Base-by-base conservation (phyloP, 192 early-diverging fungal genomes). In the Coemansia guatemalensis region DNA sequence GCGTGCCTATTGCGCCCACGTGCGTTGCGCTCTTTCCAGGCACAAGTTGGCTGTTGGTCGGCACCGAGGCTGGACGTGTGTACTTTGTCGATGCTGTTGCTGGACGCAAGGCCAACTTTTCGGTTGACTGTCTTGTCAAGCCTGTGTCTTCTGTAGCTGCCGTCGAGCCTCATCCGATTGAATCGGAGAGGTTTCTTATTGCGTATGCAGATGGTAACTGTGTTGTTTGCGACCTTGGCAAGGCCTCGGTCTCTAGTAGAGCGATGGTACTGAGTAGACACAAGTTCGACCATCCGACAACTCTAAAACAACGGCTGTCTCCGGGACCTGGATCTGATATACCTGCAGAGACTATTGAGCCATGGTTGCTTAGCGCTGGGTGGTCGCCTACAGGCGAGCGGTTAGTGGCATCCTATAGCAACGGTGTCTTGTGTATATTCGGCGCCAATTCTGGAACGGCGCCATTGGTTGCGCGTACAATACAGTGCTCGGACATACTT, bases 51-150 rank as follows among this genome's bases (percentile, higher is more conserved):
- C 56, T 81, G 54, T 27, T 74, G 14, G 53, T 81, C 6, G 78
- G 78, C 5, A 81, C 73, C 7, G 56, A 69, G 4, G 48, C 39
- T n/a, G 78, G 78, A 14, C 72, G 78, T 11, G 58, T 75, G 52
- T 81, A 81, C 48, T 81, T 81, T 75, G 73, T 81, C 21, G 69
- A 81, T 48, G 60, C 26, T 3, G 58, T 65, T 11, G 59, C 54
- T 14, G 78, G 69, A 4, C 63, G 51, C 60, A 81, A 81, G 24
- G 68, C 78, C 1, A 73, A 72, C 41, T 81, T 71, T 62, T 81
- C 78, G 8, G 58, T 81, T 5, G 73, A 67, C 4, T 71, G 69
- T 24, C 59, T 33, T 25, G 24, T 51, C 17, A 49, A 58, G 47
- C 65, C 62, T 4, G 14, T 21, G 5, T 58, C 58, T 25, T 57